Evolutionary conservation across 2,329 filamentous ascomycete genomes (phyloP), one percentile per base, ranked within the genome.

Genomic region (Teratosphaeria nubilosa): DNA sequence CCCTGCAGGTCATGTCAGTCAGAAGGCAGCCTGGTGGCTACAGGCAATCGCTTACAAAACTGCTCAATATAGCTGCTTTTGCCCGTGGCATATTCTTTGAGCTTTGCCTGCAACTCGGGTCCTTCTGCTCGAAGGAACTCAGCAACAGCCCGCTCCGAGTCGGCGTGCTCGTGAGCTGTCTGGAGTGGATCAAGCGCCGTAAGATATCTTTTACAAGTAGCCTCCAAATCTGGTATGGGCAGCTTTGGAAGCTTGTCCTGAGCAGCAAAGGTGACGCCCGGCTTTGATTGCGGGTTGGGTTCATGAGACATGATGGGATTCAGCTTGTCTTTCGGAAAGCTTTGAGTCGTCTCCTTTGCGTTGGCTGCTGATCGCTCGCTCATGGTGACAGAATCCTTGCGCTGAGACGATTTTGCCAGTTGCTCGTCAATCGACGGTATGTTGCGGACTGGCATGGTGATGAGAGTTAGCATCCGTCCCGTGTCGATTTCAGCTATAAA

Each of bases 21-120:
- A 37, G 13, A 5, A 16, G 6, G 2, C 53, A 20, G 11, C 11
- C n/a, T 16, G 22, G 10, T 41, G 30, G n/a, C 5, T 34, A 14
- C n/a, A 51, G 27, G 30, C 7, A 16, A 25, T 16, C 3, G 27
- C 89, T 71, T 82, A 96, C 92, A 99, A 68, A 99, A 99, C 69
- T 99, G 94, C 72, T 97, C 94, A 67, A 99, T 97, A 71, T 96
- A 99, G 74, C 92, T 97, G 41, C 90, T 90, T 75, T 91, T 92
- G 51, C 88, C 90, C 54, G 84, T 85, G 9, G 94, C 91, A 77
- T 97, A 99, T 67, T 86, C 85, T 77, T 91, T 94, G 58, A 97
- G 76, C 73, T 87, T 91, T 61, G 94, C 90, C 70, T 99, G 91
- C 53, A 99, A 76, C 52, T 87, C 84, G 0, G 88, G 89, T 0